phyloP scores from a whole-genome alignment of 345 rosid species.

The Melaleuca alternifolia region DNA sequence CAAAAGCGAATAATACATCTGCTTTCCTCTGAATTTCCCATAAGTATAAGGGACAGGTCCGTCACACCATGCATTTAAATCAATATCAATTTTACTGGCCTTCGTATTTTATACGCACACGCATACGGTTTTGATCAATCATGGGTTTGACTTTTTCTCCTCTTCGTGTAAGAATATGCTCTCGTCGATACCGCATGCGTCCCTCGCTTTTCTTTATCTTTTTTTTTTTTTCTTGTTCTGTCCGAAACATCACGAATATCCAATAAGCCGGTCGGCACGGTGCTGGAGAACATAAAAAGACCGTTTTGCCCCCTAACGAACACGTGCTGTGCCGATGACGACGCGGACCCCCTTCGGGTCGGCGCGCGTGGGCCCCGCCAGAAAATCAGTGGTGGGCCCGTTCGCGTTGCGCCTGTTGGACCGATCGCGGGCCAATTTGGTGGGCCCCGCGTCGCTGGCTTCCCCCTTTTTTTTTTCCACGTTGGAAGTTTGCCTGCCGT shows the following conservation, averaged over 20 bases:
- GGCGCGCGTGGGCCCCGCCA: not conserved
- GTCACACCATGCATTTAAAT: rapidly evolving
- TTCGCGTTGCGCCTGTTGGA: not conserved
- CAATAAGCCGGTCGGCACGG: not conserved
- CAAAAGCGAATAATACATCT: too few relatives aligned
- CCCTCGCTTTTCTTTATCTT: not conserved
- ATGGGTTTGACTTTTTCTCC: not conserved
- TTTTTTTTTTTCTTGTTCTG: not conserved
- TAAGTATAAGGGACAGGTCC: rapidly evolving
- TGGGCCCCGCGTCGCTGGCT: not conserved
- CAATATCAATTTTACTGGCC: rapidly evolving
- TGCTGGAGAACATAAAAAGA: not conserved
- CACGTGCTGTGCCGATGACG: not conserved
- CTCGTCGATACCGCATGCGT: not conserved
- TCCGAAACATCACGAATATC: too few relatives aligned
- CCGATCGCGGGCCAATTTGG: not conserved
- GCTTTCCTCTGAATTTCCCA: not conserved
- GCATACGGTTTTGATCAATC: not conserved
- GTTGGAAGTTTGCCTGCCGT: not conserved
- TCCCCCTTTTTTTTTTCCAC: not conserved
- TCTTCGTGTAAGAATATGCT: not conserved
- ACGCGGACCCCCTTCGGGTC: too few relatives aligned
- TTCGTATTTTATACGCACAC: not conserved
- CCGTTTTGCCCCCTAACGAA: not conserved
- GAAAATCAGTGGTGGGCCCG: not conserved